These are phyloP conservation scores for Zancudomyces culisetae DNA, from an alignment of 371 early-diverging fungal genomes.

Conservation along the genomic window DNA sequence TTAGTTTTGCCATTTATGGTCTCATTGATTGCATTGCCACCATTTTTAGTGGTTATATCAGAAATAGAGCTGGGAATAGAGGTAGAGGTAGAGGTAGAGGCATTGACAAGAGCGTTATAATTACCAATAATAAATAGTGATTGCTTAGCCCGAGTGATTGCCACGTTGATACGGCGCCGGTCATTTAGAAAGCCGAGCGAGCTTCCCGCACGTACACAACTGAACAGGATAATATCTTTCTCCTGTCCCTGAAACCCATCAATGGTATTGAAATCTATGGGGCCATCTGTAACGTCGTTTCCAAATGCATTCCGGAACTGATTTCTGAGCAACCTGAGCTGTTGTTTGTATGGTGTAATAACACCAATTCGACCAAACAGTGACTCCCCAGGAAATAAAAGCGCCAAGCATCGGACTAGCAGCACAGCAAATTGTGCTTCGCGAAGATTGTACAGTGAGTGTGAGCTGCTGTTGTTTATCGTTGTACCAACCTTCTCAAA, in stretches of 20 bases:
- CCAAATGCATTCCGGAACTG: conserved; percentile 45
- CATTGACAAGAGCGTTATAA: conserved; percentile 16
- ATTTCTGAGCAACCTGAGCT: conserved; percentile 47
- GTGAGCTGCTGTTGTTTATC: too few species aligned
- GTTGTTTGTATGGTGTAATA: conserved; percentile 86
- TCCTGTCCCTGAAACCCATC: conserved; percentile 99
- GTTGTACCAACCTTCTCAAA: conserved; percentile 41
- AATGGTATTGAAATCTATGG: conserved; percentile 87
- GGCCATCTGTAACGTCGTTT: conserved; percentile 31
- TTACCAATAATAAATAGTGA: conserved; percentile 83
- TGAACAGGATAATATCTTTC: conserved; percentile 87
- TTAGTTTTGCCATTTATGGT: too few species aligned
- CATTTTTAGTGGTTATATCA: too few species aligned
- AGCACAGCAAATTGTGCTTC: conserved; percentile 60
- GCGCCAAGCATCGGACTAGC: conserved; percentile 41
- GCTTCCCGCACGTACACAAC: conserved; percentile 71
- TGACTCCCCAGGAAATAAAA: conserved; percentile 30
- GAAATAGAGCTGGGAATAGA: too few species aligned
- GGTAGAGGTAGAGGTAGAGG: too few species aligned
- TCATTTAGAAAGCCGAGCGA: conserved; percentile 84
- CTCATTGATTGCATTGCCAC: too few species aligned
- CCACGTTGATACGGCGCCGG: conserved; percentile 81
- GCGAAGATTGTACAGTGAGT: conserved; percentile 59
- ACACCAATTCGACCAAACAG: conserved; percentile 64
- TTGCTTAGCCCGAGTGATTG: conserved; percentile 75